A percentile compares a stretch with the other conserved stretches of the same genome.
phyloP scores from a whole-genome alignment of 371 early-diverging fungal genomes.

The Mucor racemosus region DNA sequence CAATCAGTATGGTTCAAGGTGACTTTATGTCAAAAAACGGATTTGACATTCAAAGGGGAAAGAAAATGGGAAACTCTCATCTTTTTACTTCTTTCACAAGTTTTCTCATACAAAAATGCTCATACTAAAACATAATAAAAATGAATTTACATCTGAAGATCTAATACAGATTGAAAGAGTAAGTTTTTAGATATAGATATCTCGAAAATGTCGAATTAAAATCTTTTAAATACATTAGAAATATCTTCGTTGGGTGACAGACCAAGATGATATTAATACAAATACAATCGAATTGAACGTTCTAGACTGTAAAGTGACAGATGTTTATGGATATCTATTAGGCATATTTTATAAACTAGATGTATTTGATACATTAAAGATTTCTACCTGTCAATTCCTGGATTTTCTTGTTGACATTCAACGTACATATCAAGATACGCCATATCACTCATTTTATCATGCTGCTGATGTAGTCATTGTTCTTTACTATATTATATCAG shows the following conservation, averaged over 20 bases:
- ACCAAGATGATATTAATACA: neutral
- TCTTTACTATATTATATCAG: slow-evolving; percentile 68
- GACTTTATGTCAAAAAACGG: neutral
- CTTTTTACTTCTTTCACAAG: neutral
- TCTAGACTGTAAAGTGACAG: slow-evolving; percentile 59
- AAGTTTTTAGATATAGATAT: neutral
- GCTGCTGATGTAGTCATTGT: slow-evolving; percentile 82
- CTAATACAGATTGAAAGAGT: slow-evolving; percentile 20
- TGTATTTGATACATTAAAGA: slow-evolving; percentile 53
- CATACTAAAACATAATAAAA: slow-evolving; percentile 18
- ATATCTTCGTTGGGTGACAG: slow-evolving; percentile 11
- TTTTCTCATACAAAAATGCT: slow-evolving; percentile 13
- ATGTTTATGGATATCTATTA: slow-evolving; percentile 68
- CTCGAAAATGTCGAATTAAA: neutral
- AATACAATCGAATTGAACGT: slow-evolving; percentile 52
- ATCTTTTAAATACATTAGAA: slow-evolving; percentile 3
- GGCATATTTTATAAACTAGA: slow-evolving; percentile 65
- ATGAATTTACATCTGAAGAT: slow-evolving; percentile 4
- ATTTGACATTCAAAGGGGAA: neutral
- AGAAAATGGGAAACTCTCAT: neutral
- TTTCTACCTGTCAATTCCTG: slow-evolving; percentile 61
- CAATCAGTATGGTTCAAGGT: neutral
- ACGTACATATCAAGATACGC: slow-evolving; percentile 66
- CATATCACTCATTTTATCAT: slow-evolving; percentile 87
- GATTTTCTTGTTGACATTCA: slow-evolving; percentile 81